Percentiles rank a stretch among this genome's conserved stretches.
Conservation (phyloP, 495 filamentous ascomycete species). For the Tuber brumale region DNA sequence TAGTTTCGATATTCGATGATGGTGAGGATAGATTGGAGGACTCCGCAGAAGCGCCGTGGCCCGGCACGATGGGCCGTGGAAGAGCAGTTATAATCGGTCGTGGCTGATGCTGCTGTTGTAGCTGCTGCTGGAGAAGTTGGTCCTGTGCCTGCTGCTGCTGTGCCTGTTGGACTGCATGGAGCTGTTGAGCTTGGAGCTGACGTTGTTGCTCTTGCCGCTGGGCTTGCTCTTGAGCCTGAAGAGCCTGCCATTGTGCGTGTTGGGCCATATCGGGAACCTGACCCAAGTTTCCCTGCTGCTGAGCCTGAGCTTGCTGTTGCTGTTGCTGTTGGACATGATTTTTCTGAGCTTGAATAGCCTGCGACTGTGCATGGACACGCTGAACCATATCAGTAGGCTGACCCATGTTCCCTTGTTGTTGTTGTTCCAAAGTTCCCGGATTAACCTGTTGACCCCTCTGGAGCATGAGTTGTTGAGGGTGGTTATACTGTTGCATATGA, state of each 20-base stretch:
- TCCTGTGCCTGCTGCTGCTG: slow-evolving; percentile 28
- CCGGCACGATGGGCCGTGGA: slow-evolving; percentile 14
- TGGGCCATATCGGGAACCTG: slow-evolving; percentile 30
- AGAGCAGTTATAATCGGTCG: slow-evolving; percentile 25
- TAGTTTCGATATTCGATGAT: slow-evolving; percentile 29
- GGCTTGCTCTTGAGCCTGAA: slow-evolving; percentile 24
- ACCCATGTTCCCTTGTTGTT: slow-evolving; percentile 30
- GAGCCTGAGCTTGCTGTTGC: slow-evolving; percentile 20
- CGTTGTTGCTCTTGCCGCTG: slow-evolving; percentile 20
- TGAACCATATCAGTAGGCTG: slow-evolving; percentile 30
- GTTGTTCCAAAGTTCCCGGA: slow-evolving; percentile 29
- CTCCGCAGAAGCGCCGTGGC: slow-evolving; percentile 29
- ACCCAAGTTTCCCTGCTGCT: slow-evolving; percentile 30
- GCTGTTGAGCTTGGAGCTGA: slow-evolving; percentile 21
- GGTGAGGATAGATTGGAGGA: slow-evolving; percentile 40
- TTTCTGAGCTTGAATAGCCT: slow-evolving; percentile 30
- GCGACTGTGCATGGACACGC: slow-evolving; percentile 29
- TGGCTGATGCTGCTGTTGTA: slow-evolving; percentile 28
- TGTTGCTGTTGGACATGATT: slow-evolving; percentile 22
- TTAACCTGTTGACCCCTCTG: slow-evolving; percentile 35
- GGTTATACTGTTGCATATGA: slow-evolving; percentile 35
- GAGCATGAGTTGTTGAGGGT: slow-evolving; percentile 28
- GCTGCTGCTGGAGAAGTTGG: slow-evolving; percentile 24
- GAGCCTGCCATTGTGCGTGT: slow-evolving; percentile 29
- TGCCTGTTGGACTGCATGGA: slow-evolving; percentile 7